phyloP scores from a whole-genome alignment of 495 filamentous ascomycete species.

The Parachaetomium inaequale region DNA sequence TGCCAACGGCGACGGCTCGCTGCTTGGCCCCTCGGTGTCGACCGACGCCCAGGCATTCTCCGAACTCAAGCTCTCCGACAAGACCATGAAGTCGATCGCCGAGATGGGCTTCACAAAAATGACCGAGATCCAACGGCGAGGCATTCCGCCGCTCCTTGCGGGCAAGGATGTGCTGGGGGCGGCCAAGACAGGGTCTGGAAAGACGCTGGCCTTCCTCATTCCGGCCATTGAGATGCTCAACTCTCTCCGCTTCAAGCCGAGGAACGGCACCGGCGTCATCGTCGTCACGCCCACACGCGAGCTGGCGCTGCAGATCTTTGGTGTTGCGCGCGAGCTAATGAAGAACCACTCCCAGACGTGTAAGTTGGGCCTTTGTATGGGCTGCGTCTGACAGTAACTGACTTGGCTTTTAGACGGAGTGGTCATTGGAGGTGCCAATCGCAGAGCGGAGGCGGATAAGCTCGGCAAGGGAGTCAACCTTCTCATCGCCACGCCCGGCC shows the following conservation, averaged over 20 bases:
- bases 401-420: conserved; percentile 60
- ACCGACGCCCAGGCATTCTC: conserved; percentile 54
- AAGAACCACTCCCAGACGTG: conserved; percentile 70
- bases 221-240: conserved; percentile 93
- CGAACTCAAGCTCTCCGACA: conserved; percentile 80
- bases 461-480: conserved; percentile 91
- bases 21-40: conserved; percentile 32
- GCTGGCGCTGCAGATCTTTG: conserved; percentile 92
- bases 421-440: conserved; percentile 91
- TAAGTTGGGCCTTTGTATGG: background rate
- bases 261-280: conserved; percentile 78
- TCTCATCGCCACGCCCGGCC: conserved; percentile 87
- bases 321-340: conserved; percentile 89
- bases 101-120: conserved; percentile 92
- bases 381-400: background rate
- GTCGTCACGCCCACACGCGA: conserved; percentile 87
- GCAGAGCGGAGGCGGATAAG: conserved; percentile 89
- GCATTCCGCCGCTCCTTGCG: conserved; percentile 82
- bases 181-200: conserved; percentile 94
- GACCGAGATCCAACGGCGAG: conserved; percentile 91
- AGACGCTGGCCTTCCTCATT: conserved; percentile 92
- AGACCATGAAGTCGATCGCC: conserved; percentile 81
- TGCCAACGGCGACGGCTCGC: conserved; percentile 20
- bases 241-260: conserved; percentile 75
- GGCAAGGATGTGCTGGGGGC: conserved; percentile 94